These are phyloP conservation scores for Komagataea norvegica DNA, from an alignment of 1,139 yeast genomes.

Conservation along the genomic window DNA sequence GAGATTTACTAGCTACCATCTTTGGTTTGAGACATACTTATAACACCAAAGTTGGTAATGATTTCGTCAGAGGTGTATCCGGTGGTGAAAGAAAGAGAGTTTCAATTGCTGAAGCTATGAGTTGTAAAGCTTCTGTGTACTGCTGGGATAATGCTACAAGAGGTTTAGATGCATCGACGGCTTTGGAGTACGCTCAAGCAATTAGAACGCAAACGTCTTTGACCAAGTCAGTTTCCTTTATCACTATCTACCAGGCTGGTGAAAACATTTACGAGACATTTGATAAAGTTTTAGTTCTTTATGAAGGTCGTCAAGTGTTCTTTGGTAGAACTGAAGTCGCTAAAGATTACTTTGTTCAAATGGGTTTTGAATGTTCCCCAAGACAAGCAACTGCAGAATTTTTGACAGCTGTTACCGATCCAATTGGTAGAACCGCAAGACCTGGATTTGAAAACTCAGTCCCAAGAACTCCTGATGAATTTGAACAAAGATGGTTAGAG, in stretches of 20 bases:
- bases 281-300: slow-evolving; percentile 40
- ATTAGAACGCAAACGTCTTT: slow-evolving; percentile 37
- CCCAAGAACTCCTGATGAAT: slow-evolving; percentile 67
- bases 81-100: slow-evolving; percentile 87
- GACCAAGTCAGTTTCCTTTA: slow-evolving; percentile 36
- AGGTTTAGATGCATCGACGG: slow-evolving; percentile 59
- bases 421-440: slow-evolving; percentile 47
- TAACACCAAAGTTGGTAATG: slow-evolving; percentile 67
- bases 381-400: slow-evolving; percentile 59
- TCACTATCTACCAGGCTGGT: slow-evolving; percentile 44
- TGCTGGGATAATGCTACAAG: slow-evolving; percentile 65
- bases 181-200: slow-evolving; percentile 43
- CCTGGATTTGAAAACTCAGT: slow-evolving; percentile 54
- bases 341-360: slow-evolving; percentile 38
- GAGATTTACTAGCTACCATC: slow-evolving; percentile 47
- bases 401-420: slow-evolving; percentile 56
- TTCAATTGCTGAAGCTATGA: slow-evolving; percentile 60
- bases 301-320: slow-evolving; percentile 42
- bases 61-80: slow-evolving; percentile 71
- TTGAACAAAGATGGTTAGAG: slow-evolving; percentile 59
- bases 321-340: slow-evolving; percentile 40
- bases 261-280: slow-evolving; percentile 43
- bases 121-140: slow-evolving; percentile 45
- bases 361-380: slow-evolving; percentile 51
- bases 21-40: slow-evolving; percentile 62